phyloP scores from a whole-genome alignment of 257 asterid species.

The Rhazya stricta region DNA sequence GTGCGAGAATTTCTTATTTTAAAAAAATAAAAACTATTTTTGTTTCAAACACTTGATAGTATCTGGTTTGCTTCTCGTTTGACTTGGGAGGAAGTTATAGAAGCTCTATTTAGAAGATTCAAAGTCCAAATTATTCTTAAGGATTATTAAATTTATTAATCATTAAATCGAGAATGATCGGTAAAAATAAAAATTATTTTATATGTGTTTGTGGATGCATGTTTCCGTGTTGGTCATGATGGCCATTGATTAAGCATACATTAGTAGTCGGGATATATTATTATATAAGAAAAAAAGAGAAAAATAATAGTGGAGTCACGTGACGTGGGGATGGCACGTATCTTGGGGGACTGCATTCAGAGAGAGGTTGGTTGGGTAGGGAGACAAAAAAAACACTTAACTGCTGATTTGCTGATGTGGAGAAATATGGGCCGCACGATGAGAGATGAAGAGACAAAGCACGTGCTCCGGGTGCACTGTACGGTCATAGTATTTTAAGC shows the following conservation, averaged over 20 bases:
- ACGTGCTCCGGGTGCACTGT: conserved; percentile 7
- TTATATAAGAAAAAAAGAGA: not conserved
- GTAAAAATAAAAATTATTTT: too few relatives aligned
- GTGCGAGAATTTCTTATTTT: too few relatives aligned
- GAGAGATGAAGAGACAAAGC: conserved; percentile 6
- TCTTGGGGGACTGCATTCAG: not conserved
- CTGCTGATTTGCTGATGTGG: conserved; percentile 16
- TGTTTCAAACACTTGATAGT: too few relatives aligned
- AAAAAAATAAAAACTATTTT: too few relatives aligned
- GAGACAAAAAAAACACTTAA: conserved; percentile 11
- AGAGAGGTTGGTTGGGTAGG: conserved; percentile 11
- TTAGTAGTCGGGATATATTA: too few relatives aligned
- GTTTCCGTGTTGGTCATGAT: not conserved
- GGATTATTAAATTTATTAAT: too few relatives aligned
- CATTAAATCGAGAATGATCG: too few relatives aligned
- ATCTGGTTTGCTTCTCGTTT: too few relatives aligned
- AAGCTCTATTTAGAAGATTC: too few relatives aligned
- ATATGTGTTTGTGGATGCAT: not conserved
- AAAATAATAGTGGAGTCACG: conserved; percentile 19
- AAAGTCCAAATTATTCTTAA: too few relatives aligned
- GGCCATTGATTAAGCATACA: not conserved
- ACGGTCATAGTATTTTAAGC: not conserved
- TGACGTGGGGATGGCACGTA: conserved; percentile 14
- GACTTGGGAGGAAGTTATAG: too few relatives aligned
- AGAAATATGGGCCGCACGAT: conserved; percentile 13